Evolutionary conservation across 108 stramenopile species (phyloP), one percentile per base, ranked within the genome.

Genomic region (Mediolabrus comicus): DNA sequence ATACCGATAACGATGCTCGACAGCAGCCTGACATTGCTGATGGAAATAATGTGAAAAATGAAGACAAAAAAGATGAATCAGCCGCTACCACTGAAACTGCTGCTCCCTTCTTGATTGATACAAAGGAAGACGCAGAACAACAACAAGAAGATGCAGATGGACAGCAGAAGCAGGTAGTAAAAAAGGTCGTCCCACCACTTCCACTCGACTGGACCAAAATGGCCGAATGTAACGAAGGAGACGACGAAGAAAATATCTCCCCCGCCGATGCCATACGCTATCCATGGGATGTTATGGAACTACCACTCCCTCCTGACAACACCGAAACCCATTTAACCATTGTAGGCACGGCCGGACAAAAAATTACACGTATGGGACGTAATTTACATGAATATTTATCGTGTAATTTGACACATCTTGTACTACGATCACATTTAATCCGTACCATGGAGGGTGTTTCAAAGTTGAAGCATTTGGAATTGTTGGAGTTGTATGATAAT

Each of bases 401-500:
- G 46, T 54, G 78, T 0, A 67, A 85, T 38, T 56, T 95, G 32
- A 73, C 62, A 53, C 61, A 76, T 19, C 62, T 96, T 66, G 77
- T 92, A 3, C 65, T 96, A 30, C 74, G 95, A 39, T 82, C 80
- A 28, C 91, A 96, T 74, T 60, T 96, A 66, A 84, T 96, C 38
- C 66, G 68, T 9, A 86, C 77, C 4, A 93, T 96, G 89, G 86
- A 91, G 72, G 91, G 91, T 8, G 49, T 96, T 30, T 75, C 71
- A 17, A 65, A 54, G 9, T 78, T 92, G 36, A 38, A 69, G 25
- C 73, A 87, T 10, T 72, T 95, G 62, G 86, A 90, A 58, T 61
- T 88, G 22, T 72, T 98, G 54, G 98, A 98, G 71, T 72, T 98
- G 34, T 98, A 98, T 83, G 98, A 98, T 70, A 98, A 98, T 75